Base-by-base conservation (phyloP, 139 green algal species). In the Chlorella sp. region DNA sequence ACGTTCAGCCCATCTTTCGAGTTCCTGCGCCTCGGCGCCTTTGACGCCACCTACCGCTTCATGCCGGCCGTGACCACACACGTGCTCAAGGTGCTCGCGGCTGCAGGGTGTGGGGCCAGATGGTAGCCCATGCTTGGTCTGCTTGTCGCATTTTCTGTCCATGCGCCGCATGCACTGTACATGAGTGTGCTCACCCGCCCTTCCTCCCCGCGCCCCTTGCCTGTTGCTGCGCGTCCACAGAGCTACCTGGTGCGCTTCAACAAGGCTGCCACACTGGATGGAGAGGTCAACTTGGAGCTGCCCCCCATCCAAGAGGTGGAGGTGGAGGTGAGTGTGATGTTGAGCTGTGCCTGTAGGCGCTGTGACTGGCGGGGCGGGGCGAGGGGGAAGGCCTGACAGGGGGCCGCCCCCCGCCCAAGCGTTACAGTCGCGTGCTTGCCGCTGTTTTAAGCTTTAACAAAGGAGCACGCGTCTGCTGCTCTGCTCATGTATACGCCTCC, bases 281-380 rank as follows among this genome's bases (percentile, higher is more conserved):
- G 70, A 51, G 38, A 41, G 23, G 25, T 55, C 39, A 86, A 86
- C 79, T 56, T 89, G 78, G 41, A 85, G 72, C 85, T 89, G 64
- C 75, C 67, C 12, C 26, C 34, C 25, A 57, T 65, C 0, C 16
- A 73, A 0, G 78, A 83, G 38, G n/a, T 20, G 30, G 67, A 60
- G 32, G 56, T 69, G 74, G 51, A 62, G 32, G 47, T 68, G 74
- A 17, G 74, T 12, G 41, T 18, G 51, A 9, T 60, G 44, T 51
- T 51, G 6, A 9, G n/a, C n/a, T 51, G 44, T 51, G 44, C 7
- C 44, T 51, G 44, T 9, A 51, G 44, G 44, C 44, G 44, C 44
- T 51, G 44, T 51, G 44, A 51, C 44, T 9, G 44, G n/a, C n/a
- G n/a, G n/a, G n/a, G n/a, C n/a, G n/a, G n/a, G n/a, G n/a, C n/a